phyloP scores from a whole-genome alignment of 441 rosid species.

The Corymbia calophylla region DNA sequence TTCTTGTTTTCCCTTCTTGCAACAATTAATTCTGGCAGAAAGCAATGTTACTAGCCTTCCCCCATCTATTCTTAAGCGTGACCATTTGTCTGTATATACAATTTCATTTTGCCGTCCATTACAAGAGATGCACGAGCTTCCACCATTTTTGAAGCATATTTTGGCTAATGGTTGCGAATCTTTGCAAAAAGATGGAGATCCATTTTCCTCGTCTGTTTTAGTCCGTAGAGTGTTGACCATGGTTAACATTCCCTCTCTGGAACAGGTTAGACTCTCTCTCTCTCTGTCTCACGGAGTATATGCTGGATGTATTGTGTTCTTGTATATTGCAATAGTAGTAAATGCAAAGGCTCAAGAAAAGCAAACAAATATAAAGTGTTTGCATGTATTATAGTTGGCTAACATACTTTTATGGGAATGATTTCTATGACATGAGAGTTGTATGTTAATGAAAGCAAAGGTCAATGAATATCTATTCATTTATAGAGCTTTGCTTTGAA shows the following conservation, averaged over 20 bases:
- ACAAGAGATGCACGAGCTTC: neutral
- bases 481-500: neutral
- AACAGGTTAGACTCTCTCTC: neutral
- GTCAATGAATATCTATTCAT: no score
- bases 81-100: neutral
- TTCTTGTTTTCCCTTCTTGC: neutral
- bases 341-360: no score
- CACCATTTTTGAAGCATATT: neutral
- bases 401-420: no score
- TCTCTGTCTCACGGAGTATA: neutral
- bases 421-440: no score
- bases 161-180: neutral
- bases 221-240: neutral
- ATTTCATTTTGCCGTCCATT: neutral
- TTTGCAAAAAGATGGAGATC: neutral
- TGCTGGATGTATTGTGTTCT: no score
- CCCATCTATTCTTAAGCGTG: accelerated
- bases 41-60: neutral
- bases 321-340: no score
- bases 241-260: neutral
- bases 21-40: accelerated
- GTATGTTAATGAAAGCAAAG: no score
- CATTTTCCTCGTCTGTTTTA: neutral
- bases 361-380: no score
- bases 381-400: no score